Conservation (phyloP, 495 filamentous ascomycete genomes). For the Penicillium desertorum region DNA sequence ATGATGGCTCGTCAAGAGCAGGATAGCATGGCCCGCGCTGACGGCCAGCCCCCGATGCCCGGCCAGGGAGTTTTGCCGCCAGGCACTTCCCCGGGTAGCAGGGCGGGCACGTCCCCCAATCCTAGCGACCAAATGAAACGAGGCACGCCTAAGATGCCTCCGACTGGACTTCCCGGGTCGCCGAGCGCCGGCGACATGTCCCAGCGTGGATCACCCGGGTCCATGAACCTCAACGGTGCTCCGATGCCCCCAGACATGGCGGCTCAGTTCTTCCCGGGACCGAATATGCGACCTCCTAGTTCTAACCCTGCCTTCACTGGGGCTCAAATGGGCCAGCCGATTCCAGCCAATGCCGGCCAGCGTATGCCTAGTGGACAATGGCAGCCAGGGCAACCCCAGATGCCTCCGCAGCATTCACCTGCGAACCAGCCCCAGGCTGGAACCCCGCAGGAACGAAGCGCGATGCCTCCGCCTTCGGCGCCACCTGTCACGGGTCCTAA, state of each 20-base stretch:
- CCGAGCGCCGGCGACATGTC: slow-evolving; percentile 77
- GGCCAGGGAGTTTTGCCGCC: slow-evolving; percentile 56
- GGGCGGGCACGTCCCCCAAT: slow-evolving; percentile 83
- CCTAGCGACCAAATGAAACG: slow-evolving; percentile 87
- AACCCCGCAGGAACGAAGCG: slow-evolving; percentile 69
- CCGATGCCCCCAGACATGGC: slow-evolving; percentile 69
- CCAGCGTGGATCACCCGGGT: slow-evolving; percentile 80
- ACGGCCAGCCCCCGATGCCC: slow-evolving; percentile 58
- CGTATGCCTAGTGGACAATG: slow-evolving; percentile 51
- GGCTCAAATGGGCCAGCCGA: slow-evolving; percentile 62
- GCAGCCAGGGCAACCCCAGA: slow-evolving; percentile 62
- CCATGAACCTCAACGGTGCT: slow-evolving; percentile 69
- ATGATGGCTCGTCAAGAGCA: slow-evolving; percentile 98
- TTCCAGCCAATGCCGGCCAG: slow-evolving; percentile 49
- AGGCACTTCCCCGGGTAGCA: slow-evolving; percentile 78
- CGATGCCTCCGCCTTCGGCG: slow-evolving; percentile 89
- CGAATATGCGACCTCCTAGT: slow-evolving; percentile 84
- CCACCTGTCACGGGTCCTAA: slow-evolving; percentile 61
- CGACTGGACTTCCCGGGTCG: slow-evolving; percentile 70
- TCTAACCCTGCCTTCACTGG: slow-evolving; percentile 76
- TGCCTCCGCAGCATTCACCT: slow-evolving; percentile 58
- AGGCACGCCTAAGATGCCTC: slow-evolving; percentile 82
- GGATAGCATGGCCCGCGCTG: slow-evolving; percentile 66
- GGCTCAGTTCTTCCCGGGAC: slow-evolving; percentile 56
- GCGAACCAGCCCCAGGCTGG: slow-evolving; percentile 58